Base-by-base conservation (phyloP, 2,329 filamentous ascomycete genomes). In the Cytospora paraplurivora region DNA sequence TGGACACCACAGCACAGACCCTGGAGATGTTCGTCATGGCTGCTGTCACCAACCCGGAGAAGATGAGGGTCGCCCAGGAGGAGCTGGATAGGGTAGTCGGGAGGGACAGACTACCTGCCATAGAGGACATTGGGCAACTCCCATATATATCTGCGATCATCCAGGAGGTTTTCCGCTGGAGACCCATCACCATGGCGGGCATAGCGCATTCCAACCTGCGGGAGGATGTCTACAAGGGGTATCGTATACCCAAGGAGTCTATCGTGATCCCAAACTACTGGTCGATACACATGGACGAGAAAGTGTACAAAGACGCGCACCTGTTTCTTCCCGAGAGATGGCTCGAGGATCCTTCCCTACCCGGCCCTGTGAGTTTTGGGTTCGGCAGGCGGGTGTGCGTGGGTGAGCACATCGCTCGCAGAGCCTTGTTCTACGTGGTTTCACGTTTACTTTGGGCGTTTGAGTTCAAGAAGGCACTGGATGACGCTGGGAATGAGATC, bases 361-460 rank as follows among this genome's bases (percentile, higher is more conserved):
- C 71, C 0, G 34, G 4, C 0, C 47, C n/a, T 0, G 56, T 51
- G 0, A 76, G 77, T 7, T 83, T 85, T 59, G 82, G 81, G 0
- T 84, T 78, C 61, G 82, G 82, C 0, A 72, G 81, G 3, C 71
- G 82, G 1, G 72, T 79, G 1, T 79, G 76, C 32, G 74, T 72
- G 3, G 74, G 74, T 0, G 78, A 79, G 12, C 76, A 82, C 65
- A 76, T 85, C 17, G 81, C 81, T 1, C 78, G 82, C 44, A 77
- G 80, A 27, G 76, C 75, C 15, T 70, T 83, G 6, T 80, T 76
- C 62, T 70, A 80, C 6, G 69, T 69, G 32, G 72, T 80, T 35
- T 73, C 79, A 0, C 74, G 76, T 19, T 55, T 82, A 33, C 68
- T 87, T 0, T 86, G 83, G 84, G 80, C 78, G 0, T 84, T 84